Percentiles rank a stretch among this genome's conserved stretches.
These are phyloP conservation scores for Trebouxia sp. DNA, from an alignment of 139 green algal genomes.

Conservation along the genomic window DNA sequence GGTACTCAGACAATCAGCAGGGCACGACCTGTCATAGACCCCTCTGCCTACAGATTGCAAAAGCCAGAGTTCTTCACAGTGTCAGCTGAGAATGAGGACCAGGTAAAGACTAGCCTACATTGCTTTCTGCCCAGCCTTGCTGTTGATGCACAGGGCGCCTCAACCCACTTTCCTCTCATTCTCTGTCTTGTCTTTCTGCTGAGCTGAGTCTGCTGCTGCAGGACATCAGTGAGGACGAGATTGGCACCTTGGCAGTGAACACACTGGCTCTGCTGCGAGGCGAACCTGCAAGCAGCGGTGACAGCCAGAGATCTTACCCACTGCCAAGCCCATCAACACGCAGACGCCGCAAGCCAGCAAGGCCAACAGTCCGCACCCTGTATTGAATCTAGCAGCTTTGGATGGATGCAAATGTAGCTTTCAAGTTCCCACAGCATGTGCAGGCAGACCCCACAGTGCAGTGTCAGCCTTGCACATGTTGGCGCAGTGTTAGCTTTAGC, in stretches of 20 bases:
- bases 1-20: constrained; percentile 15
- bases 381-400: neutral
- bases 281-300: constrained; percentile 12
- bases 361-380: constrained; percentile 19
- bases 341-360: constrained; percentile 28
- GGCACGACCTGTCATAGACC: constrained; percentile 3
- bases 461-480: neutral
- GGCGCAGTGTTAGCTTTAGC: neutral
- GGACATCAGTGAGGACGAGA: constrained; percentile 15
- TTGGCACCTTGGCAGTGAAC: constrained; percentile 16
- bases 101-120: neutral
- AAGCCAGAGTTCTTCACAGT: constrained; percentile 22
- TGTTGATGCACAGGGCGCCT: neutral
- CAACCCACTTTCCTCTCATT: neutral
- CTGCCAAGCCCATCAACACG: constrained; percentile 5
- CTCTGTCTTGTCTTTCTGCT: neutral
- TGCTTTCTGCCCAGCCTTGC: neutral
- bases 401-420: neutral
- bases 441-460: neutral
- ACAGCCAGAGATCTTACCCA: neutral
- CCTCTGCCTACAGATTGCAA: neutral
- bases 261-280: constrained; percentile 18
- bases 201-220: neutral
- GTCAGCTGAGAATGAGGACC: neutral
- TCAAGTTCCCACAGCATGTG: neutral